These are phyloP conservation scores for Fusarium sterilihyphosum DNA, from an alignment of 2,329 filamentous ascomycete genomes.

Conservation along the genomic window DNA sequence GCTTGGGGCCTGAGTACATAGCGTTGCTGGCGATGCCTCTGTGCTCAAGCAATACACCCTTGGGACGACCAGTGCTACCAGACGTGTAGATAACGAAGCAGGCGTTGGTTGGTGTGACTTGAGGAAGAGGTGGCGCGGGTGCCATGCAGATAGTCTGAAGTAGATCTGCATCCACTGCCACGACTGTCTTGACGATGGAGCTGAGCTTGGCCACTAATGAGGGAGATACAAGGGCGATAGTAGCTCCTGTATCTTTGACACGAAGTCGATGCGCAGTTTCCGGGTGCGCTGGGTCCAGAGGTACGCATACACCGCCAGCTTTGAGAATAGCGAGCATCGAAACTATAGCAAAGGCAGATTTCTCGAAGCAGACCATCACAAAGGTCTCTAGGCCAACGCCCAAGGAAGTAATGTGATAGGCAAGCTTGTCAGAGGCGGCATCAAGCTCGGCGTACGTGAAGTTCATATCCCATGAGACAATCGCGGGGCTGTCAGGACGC, in stretches of 20 bases:
- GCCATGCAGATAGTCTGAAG: not conserved
- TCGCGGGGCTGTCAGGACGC: constrained; percentile 4
- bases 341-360: constrained; percentile 23
- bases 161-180: constrained; percentile 17
- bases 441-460: constrained; percentile 36
- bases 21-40: constrained; percentile 22
- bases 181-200: not conserved
- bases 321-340: constrained; percentile 33
- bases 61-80: constrained; percentile 25
- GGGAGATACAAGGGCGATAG: constrained; percentile 24
- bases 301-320: constrained; percentile 26
- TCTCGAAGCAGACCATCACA: constrained; percentile 31
- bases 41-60: constrained; percentile 32
- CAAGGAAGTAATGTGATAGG: not conserved
- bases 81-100: constrained; percentile 38
- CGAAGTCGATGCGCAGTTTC: constrained; percentile 27
- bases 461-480: constrained; percentile 30
- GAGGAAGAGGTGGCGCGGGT: not conserved
- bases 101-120: constrained; percentile 9
- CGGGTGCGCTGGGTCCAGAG: constrained; percentile 31
- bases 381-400: constrained; percentile 8
- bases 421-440: constrained; percentile 17
- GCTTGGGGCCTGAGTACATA: constrained; percentile 6
- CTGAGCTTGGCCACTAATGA: not conserved
- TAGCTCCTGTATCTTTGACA: constrained; percentile 15